Conservation (phyloP, 2,329 filamentous ascomycete species). For the Fusarium pseudoanthophilum region DNA sequence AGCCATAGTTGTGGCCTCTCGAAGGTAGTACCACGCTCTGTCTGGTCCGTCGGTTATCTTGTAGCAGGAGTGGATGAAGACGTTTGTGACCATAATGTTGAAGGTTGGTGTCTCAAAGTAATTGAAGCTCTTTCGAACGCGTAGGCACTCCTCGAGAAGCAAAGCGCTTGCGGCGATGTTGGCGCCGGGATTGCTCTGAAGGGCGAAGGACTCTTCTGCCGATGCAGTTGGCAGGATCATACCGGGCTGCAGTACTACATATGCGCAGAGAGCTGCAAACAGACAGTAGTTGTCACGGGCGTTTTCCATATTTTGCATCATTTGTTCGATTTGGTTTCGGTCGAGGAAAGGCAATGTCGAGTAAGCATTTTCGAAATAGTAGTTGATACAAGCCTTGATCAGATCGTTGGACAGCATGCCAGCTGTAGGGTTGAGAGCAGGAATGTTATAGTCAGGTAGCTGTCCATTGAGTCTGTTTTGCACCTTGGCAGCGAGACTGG, state of each 20-base stretch:
- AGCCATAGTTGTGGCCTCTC: slow-evolving; percentile 78
- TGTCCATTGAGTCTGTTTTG: slow-evolving; percentile 68
- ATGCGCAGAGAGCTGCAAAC: slow-evolving; percentile 71
- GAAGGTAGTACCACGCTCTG: slow-evolving; percentile 81
- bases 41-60: slow-evolving; percentile 50
- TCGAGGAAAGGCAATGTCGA: slow-evolving; percentile 71
- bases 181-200: slow-evolving; percentile 66
- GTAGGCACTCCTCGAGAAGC: slow-evolving; percentile 73
- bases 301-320: slow-evolving; percentile 69
- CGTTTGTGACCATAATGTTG: slow-evolving; percentile 76
- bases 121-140: slow-evolving; percentile 72
- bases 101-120: slow-evolving; percentile 66
- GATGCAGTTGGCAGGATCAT: slow-evolving; percentile 63
- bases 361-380: slow-evolving; percentile 76
- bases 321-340: slow-evolving; percentile 66
- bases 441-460: slow-evolving; percentile 57
- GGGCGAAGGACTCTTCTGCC: slow-evolving; percentile 63
- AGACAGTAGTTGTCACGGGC: slow-evolving; percentile 72
- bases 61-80: slow-evolving; percentile 80
- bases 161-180: slow-evolving; percentile 73
- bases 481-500: slow-evolving; percentile 70
- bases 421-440: slow-evolving; percentile 64
- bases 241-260: slow-evolving; percentile 75
- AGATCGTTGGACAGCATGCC: slow-evolving; percentile 70
- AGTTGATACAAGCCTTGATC: slow-evolving; percentile 73